Base-by-base conservation (phyloP, 2,329 filamentous ascomycete species). In the Moelleriella libera region DNA sequence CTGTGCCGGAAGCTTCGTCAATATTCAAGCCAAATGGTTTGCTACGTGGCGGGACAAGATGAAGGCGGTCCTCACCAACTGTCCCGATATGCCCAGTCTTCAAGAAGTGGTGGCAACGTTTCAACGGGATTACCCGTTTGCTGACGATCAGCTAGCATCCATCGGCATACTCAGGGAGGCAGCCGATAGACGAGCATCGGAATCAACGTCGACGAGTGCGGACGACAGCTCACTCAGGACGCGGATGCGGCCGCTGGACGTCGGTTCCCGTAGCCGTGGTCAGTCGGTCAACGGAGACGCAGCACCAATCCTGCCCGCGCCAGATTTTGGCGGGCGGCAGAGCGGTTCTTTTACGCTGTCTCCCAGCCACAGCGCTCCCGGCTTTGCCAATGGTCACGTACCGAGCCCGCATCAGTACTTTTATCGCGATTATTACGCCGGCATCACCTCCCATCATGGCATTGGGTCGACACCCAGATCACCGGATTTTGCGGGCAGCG, bases 11-110 rank as follows among this genome's bases (percentile, higher is more conserved):
- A 88, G 88, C 57, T 88, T 97, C 58, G 79, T 96, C 54, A 80
- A 84, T 52, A 82, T 94, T 43, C 89, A 96, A 63, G 75, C 79
- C 14, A 74, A 78, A 45, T 98, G 90, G 90, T 89, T 83, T 60
- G 74, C 74, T 48, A 80, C 87, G 40, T 89, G 88, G 80, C 83
- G 85, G 56, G 83, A 85, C 55, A 95, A 94, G 68, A 76, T 96
- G 52, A 80, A 78, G 53, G 75, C 77, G 7, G 78, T 92, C 2
- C 72, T 96, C 5, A 80, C 82, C 34, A 78, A 84, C 47, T 71
- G 72, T 44, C 54, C 58, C 21, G 70, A 83, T 45, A 75, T 81
- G 6, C 78, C 82, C 11, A 82, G 86, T 46, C 63, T 88, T 14
- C 67, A 78, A 41, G 82, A 90, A 43, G 85, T 97, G 47, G 72